These are phyloP conservation scores for Thermochaetoides thermophila DNA, from an alignment of 495 filamentous ascomycete species.

Conservation along the genomic window DNA sequence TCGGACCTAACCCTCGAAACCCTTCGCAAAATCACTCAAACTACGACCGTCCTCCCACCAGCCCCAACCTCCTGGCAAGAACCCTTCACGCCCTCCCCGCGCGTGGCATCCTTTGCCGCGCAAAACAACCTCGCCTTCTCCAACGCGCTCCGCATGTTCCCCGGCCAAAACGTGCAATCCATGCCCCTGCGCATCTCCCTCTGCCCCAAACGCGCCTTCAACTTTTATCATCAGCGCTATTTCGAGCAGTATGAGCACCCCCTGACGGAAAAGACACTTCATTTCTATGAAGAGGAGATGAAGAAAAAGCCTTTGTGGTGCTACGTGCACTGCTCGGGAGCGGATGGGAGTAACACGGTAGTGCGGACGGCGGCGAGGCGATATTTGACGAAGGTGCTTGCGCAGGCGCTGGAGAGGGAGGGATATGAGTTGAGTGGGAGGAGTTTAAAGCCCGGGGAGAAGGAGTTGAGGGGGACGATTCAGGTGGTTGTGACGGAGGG, in stretches of 20 bases:
- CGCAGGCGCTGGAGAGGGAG: constrained; percentile 34
- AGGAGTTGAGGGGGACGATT: constrained; percentile 17
- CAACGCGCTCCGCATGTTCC: neutral
- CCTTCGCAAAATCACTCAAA: no score
- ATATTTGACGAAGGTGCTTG: constrained; percentile 34
- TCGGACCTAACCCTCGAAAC: no score
- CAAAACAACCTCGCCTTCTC: neutral
- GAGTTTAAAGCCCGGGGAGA: constrained; percentile 2
- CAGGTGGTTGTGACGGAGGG: constrained; percentile 8
- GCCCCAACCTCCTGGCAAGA: no score
- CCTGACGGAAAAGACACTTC: constrained; percentile 16
- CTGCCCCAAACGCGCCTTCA: constrained; percentile 13
- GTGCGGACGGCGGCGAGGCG: constrained; percentile 32
- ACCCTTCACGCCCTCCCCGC: no score
- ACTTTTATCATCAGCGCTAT: constrained; percentile 13
- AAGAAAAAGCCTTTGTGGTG: constrained; percentile 36
- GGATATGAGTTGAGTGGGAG: constrained; percentile 43
- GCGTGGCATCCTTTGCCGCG: no score
- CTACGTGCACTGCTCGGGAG: constrained; percentile 14
- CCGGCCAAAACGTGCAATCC: neutral
- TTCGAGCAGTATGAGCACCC: constrained; percentile 20
- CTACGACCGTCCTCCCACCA: no score
- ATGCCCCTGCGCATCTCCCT: constrained; percentile 1
- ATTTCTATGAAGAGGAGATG: constrained; percentile 13
- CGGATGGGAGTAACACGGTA: constrained; percentile 26